phyloP scores from a whole-genome alignment of 2,329 filamentous ascomycete species.

The Chaetomium strumarium region DNA sequence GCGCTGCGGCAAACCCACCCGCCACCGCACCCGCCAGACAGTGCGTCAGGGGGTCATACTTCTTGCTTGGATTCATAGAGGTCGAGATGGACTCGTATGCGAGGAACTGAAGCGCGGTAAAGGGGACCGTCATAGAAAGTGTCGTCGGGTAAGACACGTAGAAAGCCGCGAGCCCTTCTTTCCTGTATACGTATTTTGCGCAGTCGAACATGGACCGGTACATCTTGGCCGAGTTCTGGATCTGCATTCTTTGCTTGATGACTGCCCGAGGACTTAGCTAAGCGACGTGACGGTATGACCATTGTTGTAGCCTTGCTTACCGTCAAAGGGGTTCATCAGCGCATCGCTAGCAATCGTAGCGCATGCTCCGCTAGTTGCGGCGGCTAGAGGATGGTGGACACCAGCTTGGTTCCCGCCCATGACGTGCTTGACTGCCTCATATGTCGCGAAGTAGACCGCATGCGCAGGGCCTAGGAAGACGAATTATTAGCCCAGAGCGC shows the following conservation, averaged over 20 bases:
- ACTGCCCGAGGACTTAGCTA: constrained; percentile 48
- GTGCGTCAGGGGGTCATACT: constrained; percentile 90
- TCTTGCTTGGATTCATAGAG: constrained; percentile 76
- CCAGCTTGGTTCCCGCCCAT: constrained; percentile 88
- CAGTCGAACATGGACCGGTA: constrained; percentile 85
- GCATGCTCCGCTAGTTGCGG: constrained; percentile 85
- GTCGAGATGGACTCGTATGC: constrained; percentile 97
- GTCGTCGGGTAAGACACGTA: constrained; percentile 99
- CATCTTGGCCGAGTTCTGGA: constrained; percentile 81
- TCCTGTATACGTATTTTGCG: constrained; percentile 78
- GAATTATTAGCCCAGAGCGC: constrained; percentile 16
- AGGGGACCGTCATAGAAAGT: constrained; percentile 96
- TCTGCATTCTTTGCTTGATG: constrained; percentile 99
- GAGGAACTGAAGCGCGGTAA: constrained; percentile 94
- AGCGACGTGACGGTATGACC: background rate
- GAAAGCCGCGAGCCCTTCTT: constrained; percentile 85
- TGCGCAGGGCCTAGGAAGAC: constrained; percentile 72
- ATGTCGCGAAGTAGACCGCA: constrained; percentile 96
- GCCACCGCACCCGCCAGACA: constrained; percentile 88
- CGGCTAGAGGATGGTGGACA: constrained; percentile 86
- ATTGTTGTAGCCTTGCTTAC: constrained; percentile 46
- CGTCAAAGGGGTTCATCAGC: constrained; percentile 98
- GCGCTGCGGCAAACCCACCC: constrained; percentile 84
- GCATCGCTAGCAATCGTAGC: constrained; percentile 97
- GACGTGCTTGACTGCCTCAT: constrained; percentile 92